These are phyloP conservation scores for Artemisia argyi DNA, from an alignment of 129 eudicot species.

Conservation along the genomic window DNA sequence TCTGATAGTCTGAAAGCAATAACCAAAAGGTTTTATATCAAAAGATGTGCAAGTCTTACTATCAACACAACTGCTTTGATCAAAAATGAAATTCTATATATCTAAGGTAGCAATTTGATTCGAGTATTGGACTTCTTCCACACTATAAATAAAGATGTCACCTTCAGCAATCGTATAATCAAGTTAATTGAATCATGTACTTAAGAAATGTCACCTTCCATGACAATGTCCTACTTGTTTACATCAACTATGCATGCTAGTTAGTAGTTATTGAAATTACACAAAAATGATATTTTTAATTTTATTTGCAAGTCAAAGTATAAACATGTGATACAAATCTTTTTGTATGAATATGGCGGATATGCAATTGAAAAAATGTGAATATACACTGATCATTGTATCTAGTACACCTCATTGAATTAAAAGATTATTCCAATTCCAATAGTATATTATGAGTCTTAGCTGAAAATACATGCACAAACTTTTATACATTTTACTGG, in stretches of 20 bases:
- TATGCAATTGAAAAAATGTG: neutral
- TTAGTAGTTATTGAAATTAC: no score
- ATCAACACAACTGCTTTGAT: neutral
- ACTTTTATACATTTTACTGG: neutral
- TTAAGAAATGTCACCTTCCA: no score
- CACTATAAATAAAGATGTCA: neutral
- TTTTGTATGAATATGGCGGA: neutral
- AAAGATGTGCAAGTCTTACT: neutral
- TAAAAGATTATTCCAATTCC: neutral
- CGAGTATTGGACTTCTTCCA: neutral
- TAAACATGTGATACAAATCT: no score
- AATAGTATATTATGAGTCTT: neutral
- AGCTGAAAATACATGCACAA: neutral
- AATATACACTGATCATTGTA: neutral
- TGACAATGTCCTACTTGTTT: no score
- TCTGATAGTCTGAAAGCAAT: conserved; percentile 33
- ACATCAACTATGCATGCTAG: no score
- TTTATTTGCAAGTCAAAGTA: no score
- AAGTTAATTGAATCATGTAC: neutral
- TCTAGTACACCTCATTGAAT: neutral
- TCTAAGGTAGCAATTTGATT: neutral
- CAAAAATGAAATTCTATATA: neutral
- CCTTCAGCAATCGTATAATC: neutral
- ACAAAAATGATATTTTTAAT: no score
- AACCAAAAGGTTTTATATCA: neutral